These are phyloP conservation scores for Leccinum pellstonianum DNA, from an alignment of 768 basidiomycete genomes.

Conservation along the genomic window DNA sequence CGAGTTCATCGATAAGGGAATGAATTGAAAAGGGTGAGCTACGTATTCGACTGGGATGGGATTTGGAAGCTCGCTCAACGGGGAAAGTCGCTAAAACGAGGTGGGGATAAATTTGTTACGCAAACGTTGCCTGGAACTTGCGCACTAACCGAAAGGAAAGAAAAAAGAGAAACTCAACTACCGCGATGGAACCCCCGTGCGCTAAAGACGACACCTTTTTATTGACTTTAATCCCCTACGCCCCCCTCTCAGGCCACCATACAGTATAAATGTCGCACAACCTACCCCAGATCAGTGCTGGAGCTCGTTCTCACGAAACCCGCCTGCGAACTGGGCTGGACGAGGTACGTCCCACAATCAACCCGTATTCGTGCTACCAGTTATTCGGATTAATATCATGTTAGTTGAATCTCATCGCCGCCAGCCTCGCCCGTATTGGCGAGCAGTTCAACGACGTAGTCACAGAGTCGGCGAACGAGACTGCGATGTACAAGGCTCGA, in stretches of 20 bases:
- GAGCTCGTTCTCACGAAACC: constrained; percentile 16
- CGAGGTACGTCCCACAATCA: constrained; percentile 20
- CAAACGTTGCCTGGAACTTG: constrained; percentile 13
- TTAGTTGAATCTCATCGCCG: constrained; percentile 29
- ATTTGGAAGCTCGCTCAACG: constrained; percentile 14
- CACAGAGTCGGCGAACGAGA: constrained; percentile 24
- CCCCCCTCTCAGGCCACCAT: not conserved
- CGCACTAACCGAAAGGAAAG: constrained; percentile 10
- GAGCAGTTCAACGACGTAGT: constrained; percentile 28
- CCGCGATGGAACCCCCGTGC: constrained; percentile 9
- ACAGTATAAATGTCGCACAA: constrained; percentile 6
- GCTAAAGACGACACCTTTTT: not conserved
- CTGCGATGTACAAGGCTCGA: constrained; percentile 25
- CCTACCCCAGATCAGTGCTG: not conserved
- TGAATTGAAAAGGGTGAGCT: constrained; percentile 5
- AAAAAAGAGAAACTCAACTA: not conserved
- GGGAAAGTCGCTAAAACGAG: constrained; percentile 6
- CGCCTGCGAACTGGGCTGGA: constrained; percentile 27
- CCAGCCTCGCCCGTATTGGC: constrained; percentile 29
- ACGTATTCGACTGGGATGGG: constrained; percentile 7
- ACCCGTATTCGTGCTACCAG: not conserved
- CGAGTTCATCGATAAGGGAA: constrained; percentile 30
- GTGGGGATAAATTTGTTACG: constrained; percentile 22
- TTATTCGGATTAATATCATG: not conserved
- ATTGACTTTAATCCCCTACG: not conserved